Percentiles rank a stretch among this genome's conserved stretches.
Evolutionary conservation across 176 grass and related monocot species (phyloP).

Genomic region (Leersia perrieri): DNA sequence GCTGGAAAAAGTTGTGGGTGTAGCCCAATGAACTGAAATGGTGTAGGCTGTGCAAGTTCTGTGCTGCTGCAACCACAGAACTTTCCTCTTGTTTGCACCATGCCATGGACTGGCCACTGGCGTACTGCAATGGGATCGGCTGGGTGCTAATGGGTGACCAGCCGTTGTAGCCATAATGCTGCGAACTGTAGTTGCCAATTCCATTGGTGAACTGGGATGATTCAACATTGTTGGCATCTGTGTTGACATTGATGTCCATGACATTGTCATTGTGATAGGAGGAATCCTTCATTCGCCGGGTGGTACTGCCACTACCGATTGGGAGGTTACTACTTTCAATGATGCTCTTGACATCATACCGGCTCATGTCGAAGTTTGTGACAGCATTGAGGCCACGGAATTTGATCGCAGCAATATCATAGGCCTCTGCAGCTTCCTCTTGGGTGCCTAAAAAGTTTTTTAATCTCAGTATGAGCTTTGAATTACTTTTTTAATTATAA

Average conservation of each 20-base stretch:
- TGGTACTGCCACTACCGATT: slow-evolving; percentile 25
- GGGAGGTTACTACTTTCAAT: slow-evolving; percentile 60
- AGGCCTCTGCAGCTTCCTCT: slow-evolving; percentile 83
- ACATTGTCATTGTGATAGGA: slow-evolving; percentile 34
- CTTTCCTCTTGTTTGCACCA: slow-evolving; percentile 81
- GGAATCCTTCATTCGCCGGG: slow-evolving; percentile 50
- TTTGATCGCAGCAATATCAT: slow-evolving; percentile 80
- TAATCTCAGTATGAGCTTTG: background rate
- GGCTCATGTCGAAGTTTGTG: slow-evolving; percentile 87
- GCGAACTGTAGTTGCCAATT: slow-evolving; percentile 27
- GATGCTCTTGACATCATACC: slow-evolving; percentile 77
- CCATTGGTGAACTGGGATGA: slow-evolving; percentile 28
- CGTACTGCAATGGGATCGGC: slow-evolving; percentile 29
- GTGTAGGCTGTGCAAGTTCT: slow-evolving; percentile 48
- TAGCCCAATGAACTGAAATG: slow-evolving; percentile 22
- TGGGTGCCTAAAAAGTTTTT: slow-evolving; percentile 51
- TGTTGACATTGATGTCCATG: slow-evolving; percentile 20
- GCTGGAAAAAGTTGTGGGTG: slow-evolving; percentile 63
- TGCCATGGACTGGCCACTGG: slow-evolving; percentile 29
- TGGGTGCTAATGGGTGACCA: slow-evolving; percentile 38
- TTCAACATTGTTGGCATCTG: background rate
- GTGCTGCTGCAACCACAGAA: slow-evolving; percentile 19
- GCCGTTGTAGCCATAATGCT: slow-evolving; percentile 18
- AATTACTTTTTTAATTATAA: background rate
- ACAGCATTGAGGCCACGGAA: slow-evolving; percentile 79